A percentile compares a stretch with the other conserved stretches of the same genome.
Evolutionary conservation across 345 rosid genomes (phyloP).

Genomic region (Linum trigynum): DNA sequence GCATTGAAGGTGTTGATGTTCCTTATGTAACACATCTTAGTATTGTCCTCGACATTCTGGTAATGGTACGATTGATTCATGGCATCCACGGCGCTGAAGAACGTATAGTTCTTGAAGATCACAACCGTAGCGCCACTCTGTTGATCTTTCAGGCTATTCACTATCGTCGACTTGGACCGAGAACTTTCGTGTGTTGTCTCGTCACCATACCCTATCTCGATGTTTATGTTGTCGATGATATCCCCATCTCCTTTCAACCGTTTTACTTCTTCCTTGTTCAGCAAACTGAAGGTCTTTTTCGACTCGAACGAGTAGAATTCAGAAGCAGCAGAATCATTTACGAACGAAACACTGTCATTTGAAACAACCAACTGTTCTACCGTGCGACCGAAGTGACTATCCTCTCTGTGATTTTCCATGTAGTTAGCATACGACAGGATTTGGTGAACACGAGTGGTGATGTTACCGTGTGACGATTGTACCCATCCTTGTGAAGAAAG

Average conservation of each 20-base stretch:
- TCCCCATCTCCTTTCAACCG: conserved; percentile 31
- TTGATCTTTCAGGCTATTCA: conserved; percentile 34
- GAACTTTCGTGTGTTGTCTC: conserved; percentile 19
- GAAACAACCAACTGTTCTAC: conserved; percentile 48
- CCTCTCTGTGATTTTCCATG: conserved; percentile 39
- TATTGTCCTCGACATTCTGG: conserved; percentile 19
- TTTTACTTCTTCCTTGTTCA: conserved; percentile 20
- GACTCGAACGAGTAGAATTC: conserved; percentile 20
- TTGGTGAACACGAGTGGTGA: conserved; percentile 43
- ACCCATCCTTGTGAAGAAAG: conserved; percentile 53
- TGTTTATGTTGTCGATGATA: conserved; percentile 30
- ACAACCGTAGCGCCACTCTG: conserved; percentile 48
- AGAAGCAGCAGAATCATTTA: too few species aligned
- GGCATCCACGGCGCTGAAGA: conserved; percentile 33
- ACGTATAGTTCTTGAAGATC: conserved; percentile 39
- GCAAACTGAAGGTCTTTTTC: conserved; percentile 40
- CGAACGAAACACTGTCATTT: conserved; percentile 36
- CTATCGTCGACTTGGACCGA: background rate
- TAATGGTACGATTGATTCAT: conserved; percentile 50
- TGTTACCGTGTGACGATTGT: conserved; percentile 49
- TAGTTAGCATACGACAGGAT: conserved; percentile 41
- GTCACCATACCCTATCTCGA: conserved; percentile 44
- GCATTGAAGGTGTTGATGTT: conserved; percentile 64
- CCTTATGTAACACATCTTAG: conserved; percentile 48
- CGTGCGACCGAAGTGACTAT: conserved; percentile 11